Conservation (phyloP, 169 alveolate genomes). For the Eimeria brunetti region DNA sequence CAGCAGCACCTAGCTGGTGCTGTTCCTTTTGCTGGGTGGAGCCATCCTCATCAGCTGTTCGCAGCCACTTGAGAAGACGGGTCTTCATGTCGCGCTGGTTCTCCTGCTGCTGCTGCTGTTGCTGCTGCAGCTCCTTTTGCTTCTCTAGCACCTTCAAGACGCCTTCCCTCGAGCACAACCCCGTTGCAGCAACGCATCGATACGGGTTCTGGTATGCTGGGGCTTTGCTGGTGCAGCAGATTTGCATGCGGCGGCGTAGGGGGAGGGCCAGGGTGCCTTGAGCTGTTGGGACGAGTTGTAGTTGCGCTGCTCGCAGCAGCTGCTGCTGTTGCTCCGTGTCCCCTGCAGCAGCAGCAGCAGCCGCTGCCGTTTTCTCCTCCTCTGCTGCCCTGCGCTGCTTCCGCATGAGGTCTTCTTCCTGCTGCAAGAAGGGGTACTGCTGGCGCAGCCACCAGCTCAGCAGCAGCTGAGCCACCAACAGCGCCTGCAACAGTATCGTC, state of each 20-base stretch:
- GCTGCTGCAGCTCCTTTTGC: conserved; percentile 70
- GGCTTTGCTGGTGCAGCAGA: conserved; percentile 69
- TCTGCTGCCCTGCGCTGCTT: conserved; percentile 64
- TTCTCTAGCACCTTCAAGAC: conserved; percentile 55
- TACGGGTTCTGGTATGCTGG: conserved; percentile 57
- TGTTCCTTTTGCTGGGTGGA: background rate
- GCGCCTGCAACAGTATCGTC: conserved; percentile 58
- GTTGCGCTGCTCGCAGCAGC: conserved; percentile 39
- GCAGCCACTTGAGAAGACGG: conserved; percentile 56
- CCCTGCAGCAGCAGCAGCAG: conserved; percentile 63
- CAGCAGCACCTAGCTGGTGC: conserved; percentile 27
- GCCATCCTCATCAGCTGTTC: background rate
- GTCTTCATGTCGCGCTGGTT: conserved; percentile 48
- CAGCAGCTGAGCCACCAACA: conserved; percentile 69
- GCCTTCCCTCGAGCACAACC: conserved; percentile 59
- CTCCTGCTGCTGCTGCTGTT: conserved; percentile 43
- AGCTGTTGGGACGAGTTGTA: conserved; percentile 52
- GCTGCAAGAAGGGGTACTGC: conserved; percentile 73
- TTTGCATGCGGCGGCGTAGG: conserved; percentile 71
- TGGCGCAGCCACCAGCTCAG: conserved; percentile 75
- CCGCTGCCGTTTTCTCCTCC: conserved; percentile 55
- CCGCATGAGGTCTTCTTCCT: conserved; percentile 64
- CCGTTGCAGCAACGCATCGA: conserved; percentile 59
- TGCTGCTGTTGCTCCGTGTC: conserved; percentile 55
- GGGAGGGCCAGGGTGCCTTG: conserved; percentile 57